These are phyloP conservation scores for Pseudocercospora eumusae DNA, from an alignment of 2,329 filamentous ascomycete species.

Conservation along the genomic window DNA sequence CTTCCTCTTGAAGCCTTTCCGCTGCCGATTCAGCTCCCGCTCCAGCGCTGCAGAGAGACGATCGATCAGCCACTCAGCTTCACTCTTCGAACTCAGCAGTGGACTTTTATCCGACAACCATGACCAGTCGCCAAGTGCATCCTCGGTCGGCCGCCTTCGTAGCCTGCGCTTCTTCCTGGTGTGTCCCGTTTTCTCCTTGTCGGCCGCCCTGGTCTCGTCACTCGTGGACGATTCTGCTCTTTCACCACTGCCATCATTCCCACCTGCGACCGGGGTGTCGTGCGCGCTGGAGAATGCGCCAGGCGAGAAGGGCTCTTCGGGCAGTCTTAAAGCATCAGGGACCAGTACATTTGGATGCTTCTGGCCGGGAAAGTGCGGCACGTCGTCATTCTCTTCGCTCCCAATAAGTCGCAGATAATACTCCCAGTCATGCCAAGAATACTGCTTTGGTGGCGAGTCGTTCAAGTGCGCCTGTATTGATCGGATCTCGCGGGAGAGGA, in stretches of 20 bases:
- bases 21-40: slow-evolving; percentile 47
- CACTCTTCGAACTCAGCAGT: slow-evolving; percentile 67
- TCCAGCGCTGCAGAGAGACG: slow-evolving; percentile 61
- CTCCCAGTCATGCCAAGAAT: slow-evolving; percentile 48
- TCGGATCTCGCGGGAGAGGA: slow-evolving; percentile 49
- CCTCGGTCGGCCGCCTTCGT: slow-evolving; percentile 26
- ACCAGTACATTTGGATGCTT: slow-evolving; percentile 7
- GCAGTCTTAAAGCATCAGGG: background rate
- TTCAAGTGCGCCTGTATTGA: slow-evolving; percentile 47
- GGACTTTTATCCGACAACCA: slow-evolving; percentile 72
- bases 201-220: slow-evolving; percentile 8
- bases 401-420: slow-evolving; percentile 53
- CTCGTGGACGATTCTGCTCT: background rate
- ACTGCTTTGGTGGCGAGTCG: slow-evolving; percentile 41
- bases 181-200: slow-evolving; percentile 23
- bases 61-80: slow-evolving; percentile 73
- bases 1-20: slow-evolving; percentile 31
- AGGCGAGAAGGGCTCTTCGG: slow-evolving; percentile 2
- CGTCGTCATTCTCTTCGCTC: slow-evolving; percentile 45
- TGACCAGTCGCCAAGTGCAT: slow-evolving; percentile 57
- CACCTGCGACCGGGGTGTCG: background rate
- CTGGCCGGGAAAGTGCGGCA: slow-evolving; percentile 31
- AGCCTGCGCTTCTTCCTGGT: slow-evolving; percentile 20
- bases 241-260: background rate
- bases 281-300: slow-evolving; percentile 5